Evolutionary conservation across 2,329 filamentous ascomycete genomes (phyloP).

Genomic region (Alternaria gansuensis): DNA sequence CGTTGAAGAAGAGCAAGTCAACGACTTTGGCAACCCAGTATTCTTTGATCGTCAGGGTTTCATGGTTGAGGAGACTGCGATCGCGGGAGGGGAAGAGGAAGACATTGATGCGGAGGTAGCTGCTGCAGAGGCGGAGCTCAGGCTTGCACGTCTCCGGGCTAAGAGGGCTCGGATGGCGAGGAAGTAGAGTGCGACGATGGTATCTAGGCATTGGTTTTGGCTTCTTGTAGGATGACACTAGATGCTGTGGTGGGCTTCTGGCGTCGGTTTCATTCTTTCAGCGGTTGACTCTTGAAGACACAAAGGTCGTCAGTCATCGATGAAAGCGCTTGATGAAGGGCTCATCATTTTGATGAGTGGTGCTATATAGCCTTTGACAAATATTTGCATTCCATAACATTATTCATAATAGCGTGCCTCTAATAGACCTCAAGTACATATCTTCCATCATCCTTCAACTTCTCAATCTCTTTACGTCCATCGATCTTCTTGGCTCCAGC

Average conservation of each 20-base stretch:
- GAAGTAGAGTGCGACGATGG: not conserved
- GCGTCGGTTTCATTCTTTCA: not conserved
- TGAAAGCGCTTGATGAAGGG: not conserved
- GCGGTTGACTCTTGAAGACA: too few species aligned
- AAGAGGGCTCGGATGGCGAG: slow-evolving; percentile 12
- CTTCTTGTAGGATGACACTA: not conserved
- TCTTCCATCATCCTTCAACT: slow-evolving; percentile 90
- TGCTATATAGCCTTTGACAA: not conserved
- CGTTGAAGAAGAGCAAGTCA: slow-evolving; percentile 9
- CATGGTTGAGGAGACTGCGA: not conserved
- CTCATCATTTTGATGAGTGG: not conserved
- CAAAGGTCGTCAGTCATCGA: too few species aligned
- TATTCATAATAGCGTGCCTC: not conserved
- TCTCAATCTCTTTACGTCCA: slow-evolving; percentile 89
- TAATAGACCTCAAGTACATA: slow-evolving; percentile 99
- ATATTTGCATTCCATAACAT: not conserved
- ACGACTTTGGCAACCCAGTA: slow-evolving; percentile 11
- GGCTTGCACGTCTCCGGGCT: slow-evolving; percentile 24
- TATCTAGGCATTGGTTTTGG: not conserved
- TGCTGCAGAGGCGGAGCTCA: slow-evolving; percentile 26
- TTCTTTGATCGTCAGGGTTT: not conserved
- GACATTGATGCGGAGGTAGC: slow-evolving; percentile 23
- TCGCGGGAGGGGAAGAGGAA: slow-evolving; percentile 1
- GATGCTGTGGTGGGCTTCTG: not conserved
- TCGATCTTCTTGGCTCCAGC: slow-evolving; percentile 76